phyloP scores from a whole-genome alignment of 1,139 yeast genomes.

The Lodderomyces orthopsilosis region DNA sequence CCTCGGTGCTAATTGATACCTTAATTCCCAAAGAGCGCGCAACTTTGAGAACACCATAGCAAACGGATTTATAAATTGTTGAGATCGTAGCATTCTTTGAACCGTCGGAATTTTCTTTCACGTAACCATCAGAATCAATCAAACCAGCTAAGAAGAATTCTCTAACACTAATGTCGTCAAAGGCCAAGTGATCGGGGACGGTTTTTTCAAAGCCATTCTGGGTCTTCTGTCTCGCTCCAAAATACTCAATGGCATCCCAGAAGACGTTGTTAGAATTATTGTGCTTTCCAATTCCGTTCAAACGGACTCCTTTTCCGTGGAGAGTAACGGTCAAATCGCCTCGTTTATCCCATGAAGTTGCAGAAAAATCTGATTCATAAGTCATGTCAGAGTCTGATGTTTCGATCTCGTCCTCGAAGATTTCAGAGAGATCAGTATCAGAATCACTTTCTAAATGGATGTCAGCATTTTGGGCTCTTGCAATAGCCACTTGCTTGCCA shows the following conservation, averaged over 20 bases:
- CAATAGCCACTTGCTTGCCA: background rate
- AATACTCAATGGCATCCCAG: slow-evolving; percentile 6
- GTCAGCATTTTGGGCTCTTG: background rate
- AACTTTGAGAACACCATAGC: slow-evolving; percentile 29
- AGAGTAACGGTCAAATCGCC: slow-evolving; percentile 3
- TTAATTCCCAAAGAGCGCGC: slow-evolving; percentile 40
- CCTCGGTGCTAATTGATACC: slow-evolving; percentile 18
- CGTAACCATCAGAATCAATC: slow-evolving; percentile 34
- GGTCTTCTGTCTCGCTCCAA: slow-evolving; percentile 3
- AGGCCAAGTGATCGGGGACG: slow-evolving; percentile 17
- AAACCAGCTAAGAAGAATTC: slow-evolving; percentile 41
- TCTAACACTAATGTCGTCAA: slow-evolving; percentile 27
- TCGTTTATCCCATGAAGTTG: background rate
- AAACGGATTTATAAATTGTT: slow-evolving; percentile 25
- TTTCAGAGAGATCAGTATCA: slow-evolving; percentile 1
- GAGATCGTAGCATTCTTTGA: slow-evolving; percentile 21
- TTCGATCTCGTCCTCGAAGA: background rate
- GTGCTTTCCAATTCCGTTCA: background rate
- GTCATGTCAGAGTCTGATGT: background rate
- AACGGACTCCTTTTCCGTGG: no score
- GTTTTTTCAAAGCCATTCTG: slow-evolving; percentile 6
- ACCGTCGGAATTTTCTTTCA: no score
- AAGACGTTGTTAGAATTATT: slow-evolving; percentile 8
- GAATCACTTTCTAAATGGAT: background rate
- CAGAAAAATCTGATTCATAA: background rate